Evolutionary conservation across 2,329 filamentous ascomycete species (phyloP).

Genomic region (Exophiala mesophila): DNA sequence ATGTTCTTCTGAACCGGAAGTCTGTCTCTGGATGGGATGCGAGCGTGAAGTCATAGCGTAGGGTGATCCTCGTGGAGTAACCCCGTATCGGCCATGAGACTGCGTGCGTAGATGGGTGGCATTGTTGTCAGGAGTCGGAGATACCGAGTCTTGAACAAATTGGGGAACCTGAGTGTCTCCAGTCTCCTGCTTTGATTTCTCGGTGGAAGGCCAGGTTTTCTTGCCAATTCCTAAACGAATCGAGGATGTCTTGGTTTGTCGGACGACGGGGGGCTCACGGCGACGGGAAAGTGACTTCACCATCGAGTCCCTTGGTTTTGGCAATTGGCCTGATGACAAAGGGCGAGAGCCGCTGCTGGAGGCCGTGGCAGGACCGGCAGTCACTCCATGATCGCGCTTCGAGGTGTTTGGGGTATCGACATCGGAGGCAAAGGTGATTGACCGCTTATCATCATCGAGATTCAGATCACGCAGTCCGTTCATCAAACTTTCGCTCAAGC

Average conservation of each 20-base stretch:
- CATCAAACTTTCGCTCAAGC: conserved; percentile 22
- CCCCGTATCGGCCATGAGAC: conserved; percentile 15
- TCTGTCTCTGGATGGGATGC: neutral
- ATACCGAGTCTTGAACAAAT: too few species aligned
- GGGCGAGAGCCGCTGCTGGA: conserved; percentile 5
- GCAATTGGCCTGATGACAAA: conserved; percentile 18
- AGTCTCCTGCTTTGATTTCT: conserved; percentile 4
- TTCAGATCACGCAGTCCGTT: conserved; percentile 22
- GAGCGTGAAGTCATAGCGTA: conserved; percentile 14
- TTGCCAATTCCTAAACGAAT: conserved; percentile 13
- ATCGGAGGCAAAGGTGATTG: neutral
- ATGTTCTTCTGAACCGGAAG: neutral
- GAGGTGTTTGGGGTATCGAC: neutral
- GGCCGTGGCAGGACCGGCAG: neutral
- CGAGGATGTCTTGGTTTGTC: conserved; percentile 19
- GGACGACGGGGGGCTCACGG: conserved; percentile 8
- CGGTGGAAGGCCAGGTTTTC: conserved; percentile 7
- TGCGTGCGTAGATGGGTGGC: conserved; percentile 2
- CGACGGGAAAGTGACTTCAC: conserved; percentile 16
- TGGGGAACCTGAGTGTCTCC: neutral
- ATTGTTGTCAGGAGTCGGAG: neutral
- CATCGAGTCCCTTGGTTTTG: conserved; percentile 21
- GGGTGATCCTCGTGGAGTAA: conserved; percentile 21
- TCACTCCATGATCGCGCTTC: neutral
- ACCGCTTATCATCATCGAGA: conserved; percentile 11